A percentile compares a stretch with the other conserved stretches of the same genome.
Evolutionary conservation across 495 filamentous ascomycete genomes (phyloP).

Genomic region (Penicillium subrubescens): DNA sequence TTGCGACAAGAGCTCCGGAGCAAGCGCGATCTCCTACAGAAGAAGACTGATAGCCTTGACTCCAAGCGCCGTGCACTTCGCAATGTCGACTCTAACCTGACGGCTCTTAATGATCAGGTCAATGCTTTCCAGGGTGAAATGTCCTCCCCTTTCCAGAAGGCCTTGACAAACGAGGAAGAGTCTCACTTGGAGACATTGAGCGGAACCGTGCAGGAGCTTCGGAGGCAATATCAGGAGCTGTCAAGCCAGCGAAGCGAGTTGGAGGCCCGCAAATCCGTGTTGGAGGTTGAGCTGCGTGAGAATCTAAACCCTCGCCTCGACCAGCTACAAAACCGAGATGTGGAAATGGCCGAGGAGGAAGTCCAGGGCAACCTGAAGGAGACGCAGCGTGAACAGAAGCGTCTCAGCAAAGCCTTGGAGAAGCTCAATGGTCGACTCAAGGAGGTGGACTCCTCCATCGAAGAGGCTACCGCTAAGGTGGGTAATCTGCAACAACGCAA

Average conservation of each 20-base stretch:
- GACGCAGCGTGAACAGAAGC: conserved; percentile 79
- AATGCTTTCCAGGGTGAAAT: conserved; percentile 75
- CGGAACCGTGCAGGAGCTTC: conserved; percentile 67
- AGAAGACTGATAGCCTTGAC: conserved; percentile 73
- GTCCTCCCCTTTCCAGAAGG: conserved; percentile 87
- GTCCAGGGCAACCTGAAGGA: conserved; percentile 72
- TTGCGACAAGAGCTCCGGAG: conserved; percentile 70
- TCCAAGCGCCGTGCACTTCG: conserved; percentile 66
- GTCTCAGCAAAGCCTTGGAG: conserved; percentile 61
- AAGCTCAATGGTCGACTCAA: conserved; percentile 66
- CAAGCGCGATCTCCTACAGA: conserved; percentile 71
- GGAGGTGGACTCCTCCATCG: conserved; percentile 72
- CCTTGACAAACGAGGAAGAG: conserved; percentile 81
- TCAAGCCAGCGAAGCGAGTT: conserved; percentile 74
- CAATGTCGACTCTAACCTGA: conserved; percentile 75
- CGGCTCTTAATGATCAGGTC: conserved; percentile 72
- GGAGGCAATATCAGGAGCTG: conserved; percentile 72
- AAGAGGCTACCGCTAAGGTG: conserved; percentile 61
- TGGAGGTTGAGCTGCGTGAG: conserved; percentile 84
- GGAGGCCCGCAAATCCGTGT: conserved; percentile 72
- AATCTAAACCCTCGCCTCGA: conserved; percentile 85
- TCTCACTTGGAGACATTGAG: conserved; percentile 71
- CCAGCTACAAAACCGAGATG: conserved; percentile 76
- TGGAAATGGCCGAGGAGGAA: conserved; percentile 65
- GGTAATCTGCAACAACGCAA: conserved; percentile 64